phyloP scores from a whole-genome alignment of 495 filamentous ascomycete species.

The Tuber magnatum region DNA sequence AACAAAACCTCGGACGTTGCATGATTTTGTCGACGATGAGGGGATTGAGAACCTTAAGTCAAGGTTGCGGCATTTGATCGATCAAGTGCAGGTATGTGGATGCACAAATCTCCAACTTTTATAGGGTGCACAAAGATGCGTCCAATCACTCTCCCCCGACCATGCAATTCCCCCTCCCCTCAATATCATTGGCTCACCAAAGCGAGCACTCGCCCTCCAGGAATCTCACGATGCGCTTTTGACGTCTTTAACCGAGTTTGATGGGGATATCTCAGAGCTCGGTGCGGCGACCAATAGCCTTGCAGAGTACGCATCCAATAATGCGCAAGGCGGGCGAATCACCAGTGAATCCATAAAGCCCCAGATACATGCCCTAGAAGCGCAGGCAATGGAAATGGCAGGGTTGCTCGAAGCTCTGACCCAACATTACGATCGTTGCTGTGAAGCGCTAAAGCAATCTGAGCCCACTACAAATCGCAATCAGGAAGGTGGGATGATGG shows the following conservation, averaged over 20 bases:
- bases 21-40: conserved; percentile 85
- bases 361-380: conserved; percentile 65
- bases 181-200: neutral
- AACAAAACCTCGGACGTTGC: conserved; percentile 61
- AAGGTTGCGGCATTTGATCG: conserved; percentile 39
- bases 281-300: conserved; percentile 51
- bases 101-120: neutral
- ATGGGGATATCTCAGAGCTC: conserved; percentile 57
- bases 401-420: conserved; percentile 71
- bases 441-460: conserved; percentile 82
- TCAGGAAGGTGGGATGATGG: conserved; percentile 52
- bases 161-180: neutral
- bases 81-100: conserved; percentile 36
- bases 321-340: conserved; percentile 39
- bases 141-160: neutral
- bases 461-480: conserved; percentile 64
- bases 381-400: conserved; percentile 77
- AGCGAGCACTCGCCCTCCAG: conserved; percentile 15
- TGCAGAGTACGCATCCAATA: conserved; percentile 41
- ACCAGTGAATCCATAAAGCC: conserved; percentile 50
- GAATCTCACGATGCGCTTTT: conserved; percentile 30
- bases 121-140: neutral
- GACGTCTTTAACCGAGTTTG: conserved; percentile 44
- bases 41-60: conserved; percentile 55
- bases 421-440: conserved; percentile 90